Percentiles rank a stretch among this genome's conserved stretches.
Evolutionary conservation across 2,329 filamentous ascomycete genomes (phyloP).

Genomic region (Fusarium verticillioides): DNA sequence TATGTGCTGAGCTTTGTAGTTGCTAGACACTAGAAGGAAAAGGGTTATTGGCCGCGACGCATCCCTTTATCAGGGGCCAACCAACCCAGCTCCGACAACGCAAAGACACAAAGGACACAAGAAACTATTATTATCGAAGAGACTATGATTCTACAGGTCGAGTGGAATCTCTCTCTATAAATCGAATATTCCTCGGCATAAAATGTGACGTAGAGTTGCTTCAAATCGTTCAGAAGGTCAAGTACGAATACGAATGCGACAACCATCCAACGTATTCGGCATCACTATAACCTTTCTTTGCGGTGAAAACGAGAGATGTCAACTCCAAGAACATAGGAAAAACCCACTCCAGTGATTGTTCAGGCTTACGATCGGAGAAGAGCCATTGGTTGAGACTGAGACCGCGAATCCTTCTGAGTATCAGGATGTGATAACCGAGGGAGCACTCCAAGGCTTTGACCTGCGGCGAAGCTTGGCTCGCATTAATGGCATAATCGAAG

Average conservation of each 20-base stretch:
- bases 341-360: neutral
- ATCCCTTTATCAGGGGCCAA: neutral
- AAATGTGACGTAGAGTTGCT: neutral
- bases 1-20: neutral
- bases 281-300: neutral
- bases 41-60: no score
- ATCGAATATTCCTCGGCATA: neutral
- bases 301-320: neutral
- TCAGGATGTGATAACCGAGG: neutral
- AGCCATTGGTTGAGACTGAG: neutral
- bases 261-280: slow-evolving; percentile 8
- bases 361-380: neutral
- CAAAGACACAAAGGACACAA: neutral
- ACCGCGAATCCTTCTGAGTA: neutral
- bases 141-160: rapidly evolving
- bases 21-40: neutral
- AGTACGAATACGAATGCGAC: slow-evolving; percentile 32
- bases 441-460: neutral
- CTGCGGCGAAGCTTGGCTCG: slow-evolving; percentile 1
- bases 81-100: neutral
- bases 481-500: no score
- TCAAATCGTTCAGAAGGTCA: neutral
- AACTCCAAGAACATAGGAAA: neutral
- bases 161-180: rapidly evolving
- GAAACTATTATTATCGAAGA: rapidly evolving